These are phyloP conservation scores for Hyphopichia pseudoburtonii DNA, from an alignment of 1,139 yeast genomes.

Conservation along the genomic window DNA sequence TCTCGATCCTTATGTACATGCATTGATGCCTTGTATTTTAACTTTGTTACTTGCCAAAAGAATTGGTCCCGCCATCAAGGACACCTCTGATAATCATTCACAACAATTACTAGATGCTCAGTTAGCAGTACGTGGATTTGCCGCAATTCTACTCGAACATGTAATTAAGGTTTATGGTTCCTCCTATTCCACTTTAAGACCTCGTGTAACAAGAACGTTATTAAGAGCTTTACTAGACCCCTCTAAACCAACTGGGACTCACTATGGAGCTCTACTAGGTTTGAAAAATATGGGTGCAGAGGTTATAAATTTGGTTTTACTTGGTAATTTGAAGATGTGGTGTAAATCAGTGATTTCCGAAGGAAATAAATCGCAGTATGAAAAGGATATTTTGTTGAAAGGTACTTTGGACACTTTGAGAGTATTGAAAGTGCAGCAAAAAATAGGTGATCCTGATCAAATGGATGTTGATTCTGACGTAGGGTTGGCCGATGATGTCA, in stretches of 20 bases:
- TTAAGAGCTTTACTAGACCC: slow-evolving; percentile 84
- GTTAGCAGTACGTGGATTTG: slow-evolving; percentile 77
- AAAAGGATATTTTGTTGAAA: slow-evolving; percentile 44
- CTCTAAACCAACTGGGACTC: slow-evolving; percentile 79
- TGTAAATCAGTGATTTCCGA: slow-evolving; percentile 51
- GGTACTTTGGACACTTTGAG: slow-evolving; percentile 58
- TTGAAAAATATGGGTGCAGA: slow-evolving; percentile 83
- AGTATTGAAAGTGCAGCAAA: slow-evolving; percentile 36
- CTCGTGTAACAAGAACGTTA: slow-evolving; percentile 90
- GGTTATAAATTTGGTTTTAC: slow-evolving; percentile 77
- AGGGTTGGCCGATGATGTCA: slow-evolving; percentile 42
- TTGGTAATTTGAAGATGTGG: slow-evolving; percentile 89
- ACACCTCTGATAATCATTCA: slow-evolving; percentile 27
- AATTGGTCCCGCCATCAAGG: slow-evolving; percentile 61
- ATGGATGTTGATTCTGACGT: slow-evolving; percentile 33
- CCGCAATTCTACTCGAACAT: slow-evolving; percentile 79
- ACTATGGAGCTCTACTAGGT: slow-evolving; percentile 89
- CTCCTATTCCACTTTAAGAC: slow-evolving; percentile 85
- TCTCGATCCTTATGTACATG: slow-evolving; percentile 94
- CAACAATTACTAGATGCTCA: slow-evolving; percentile 40
- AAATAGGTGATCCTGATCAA: slow-evolving; percentile 13
- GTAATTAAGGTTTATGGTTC: slow-evolving; percentile 79
- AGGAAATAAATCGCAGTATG: slow-evolving; percentile 38
- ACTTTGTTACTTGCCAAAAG: slow-evolving; percentile 87
- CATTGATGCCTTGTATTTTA: slow-evolving; percentile 91